Percentiles rank a stretch among this genome's conserved stretches.
Evolutionary conservation across 257 asterid genomes (phyloP).

Genomic region (Coffea canephora): DNA sequence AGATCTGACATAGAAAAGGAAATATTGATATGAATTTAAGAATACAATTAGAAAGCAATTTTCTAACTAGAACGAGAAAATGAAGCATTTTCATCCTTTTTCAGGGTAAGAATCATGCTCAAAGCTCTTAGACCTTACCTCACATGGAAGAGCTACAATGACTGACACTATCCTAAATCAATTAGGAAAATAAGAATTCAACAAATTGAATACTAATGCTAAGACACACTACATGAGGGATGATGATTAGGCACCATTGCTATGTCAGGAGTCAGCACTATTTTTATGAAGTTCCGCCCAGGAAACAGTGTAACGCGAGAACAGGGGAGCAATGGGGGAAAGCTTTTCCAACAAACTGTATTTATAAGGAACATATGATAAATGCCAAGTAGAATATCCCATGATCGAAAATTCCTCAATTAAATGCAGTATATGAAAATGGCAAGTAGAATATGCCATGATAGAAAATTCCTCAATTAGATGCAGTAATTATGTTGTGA

Average conservation of each 20-base stretch:
- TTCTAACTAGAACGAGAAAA: background rate
- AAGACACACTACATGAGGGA: background rate
- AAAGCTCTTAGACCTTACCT: background rate
- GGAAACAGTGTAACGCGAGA: background rate
- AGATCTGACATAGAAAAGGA: slow-evolving; percentile 42
- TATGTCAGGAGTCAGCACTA: background rate
- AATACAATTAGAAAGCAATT: slow-evolving; percentile 4
- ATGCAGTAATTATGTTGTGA: background rate
- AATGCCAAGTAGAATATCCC: background rate
- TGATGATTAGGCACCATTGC: background rate
- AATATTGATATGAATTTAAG: background rate
- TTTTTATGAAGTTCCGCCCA: background rate
- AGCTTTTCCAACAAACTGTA: background rate
- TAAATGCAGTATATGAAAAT: background rate
- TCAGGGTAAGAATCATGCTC: background rate
- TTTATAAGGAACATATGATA: background rate
- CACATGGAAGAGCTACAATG: background rate
- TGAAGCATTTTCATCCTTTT: background rate
- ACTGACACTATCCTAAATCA: background rate
- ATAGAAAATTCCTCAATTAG: background rate
- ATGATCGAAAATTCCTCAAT: background rate
- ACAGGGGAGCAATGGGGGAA: background rate
- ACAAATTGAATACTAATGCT: background rate
- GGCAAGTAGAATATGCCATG: background rate
- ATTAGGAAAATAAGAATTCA: background rate